Base-by-base conservation (phyloP, 371 early-diverging fungal genomes). In the Mitosporidium daphniae region DNA sequence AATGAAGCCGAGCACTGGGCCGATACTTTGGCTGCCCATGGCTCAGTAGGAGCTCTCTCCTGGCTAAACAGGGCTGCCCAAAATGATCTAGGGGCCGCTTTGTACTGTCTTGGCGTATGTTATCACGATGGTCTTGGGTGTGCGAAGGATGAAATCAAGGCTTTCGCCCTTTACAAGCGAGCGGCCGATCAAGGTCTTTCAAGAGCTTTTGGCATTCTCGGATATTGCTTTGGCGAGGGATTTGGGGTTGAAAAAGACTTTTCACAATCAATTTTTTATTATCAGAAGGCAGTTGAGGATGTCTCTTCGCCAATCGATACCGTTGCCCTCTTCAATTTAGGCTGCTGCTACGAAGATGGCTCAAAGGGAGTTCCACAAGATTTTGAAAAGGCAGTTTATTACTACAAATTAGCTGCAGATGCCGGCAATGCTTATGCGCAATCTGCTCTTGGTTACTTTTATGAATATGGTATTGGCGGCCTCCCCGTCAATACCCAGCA, bases 161-260 rank as follows among this genome's bases (percentile, higher is more conserved):
- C 77, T 5, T 51, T 67, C 20, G 39, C 17, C 52, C 48, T 41
- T 46, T 66, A 65, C 44, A 41, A 42, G 22, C 50, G 53, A 25
- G 51, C 69, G 13, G 72, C 74, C 1, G 57, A 53, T 18, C 55
- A 54, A 16, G 67, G 63, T 12, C 63, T 68, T 29, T 51, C 61
- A 6, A 57, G 64, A 31, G 75, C 69, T 1, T 54, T 55, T 26
- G 68, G 69, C 26, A 65, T 66, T 1, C 50, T 77, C 16, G 84
- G 74, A 3, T 72, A 63, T 34, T 77, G 78, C 36, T 74, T 62
- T 30, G 64, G 68, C 26, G 67, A 77, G 34, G 78, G 73, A 8
- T 50, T 66, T 21, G 73, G 73, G 6, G 59, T 67, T 2, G 42
- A 35, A 7, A 49, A 49, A 31, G 48, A 69, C 41, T 46, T 55